Evolutionary conservation across 176 grass and related monocot genomes (phyloP).

Genomic region (Poa pratensis): DNA sequence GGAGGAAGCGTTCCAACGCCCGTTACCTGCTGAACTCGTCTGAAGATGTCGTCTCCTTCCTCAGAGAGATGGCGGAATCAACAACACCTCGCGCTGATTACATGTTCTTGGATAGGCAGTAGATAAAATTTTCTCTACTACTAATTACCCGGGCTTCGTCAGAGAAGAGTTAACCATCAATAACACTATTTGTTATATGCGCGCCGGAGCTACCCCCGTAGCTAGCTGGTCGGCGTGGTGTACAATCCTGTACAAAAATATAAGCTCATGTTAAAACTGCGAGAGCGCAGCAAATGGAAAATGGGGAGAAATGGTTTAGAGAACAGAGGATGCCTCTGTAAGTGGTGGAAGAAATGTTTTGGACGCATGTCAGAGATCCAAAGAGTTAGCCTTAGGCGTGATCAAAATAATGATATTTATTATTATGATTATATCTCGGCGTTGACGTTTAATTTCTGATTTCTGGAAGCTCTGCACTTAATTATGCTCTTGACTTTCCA

Average conservation of each 20-base stretch:
- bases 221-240: conserved; percentile 39
- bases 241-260: conserved; percentile 52
- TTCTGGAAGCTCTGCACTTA: conserved; percentile 16
- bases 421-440: not conserved
- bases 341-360: not conserved
- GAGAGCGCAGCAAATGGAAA: conserved; percentile 42
- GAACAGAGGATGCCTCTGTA: not conserved
- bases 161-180: not conserved
- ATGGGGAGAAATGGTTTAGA: conserved; percentile 16
- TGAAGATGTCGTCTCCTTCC: conserved; percentile 82
- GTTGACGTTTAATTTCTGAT: not conserved
- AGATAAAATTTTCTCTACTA: not conserved
- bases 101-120: conserved; percentile 63
- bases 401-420: not conserved
- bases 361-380: not conserved
- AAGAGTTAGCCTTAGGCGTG: not conserved
- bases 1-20: conserved; percentile 86
- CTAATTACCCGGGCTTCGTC: conserved; percentile 14
- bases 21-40: conserved; percentile 86
- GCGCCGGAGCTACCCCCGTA: conserved; percentile 37
- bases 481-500: not conserved
- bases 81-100: conserved; percentile 34
- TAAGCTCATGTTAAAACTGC: conserved; percentile 38
- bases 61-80: conserved; percentile 68
- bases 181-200: conserved; percentile 44